Percentiles rank a stretch among this genome's conserved stretches.
Conservation (phyloP, 1,284 basidiomycete genomes). For the Puccinia novopanici region DNA sequence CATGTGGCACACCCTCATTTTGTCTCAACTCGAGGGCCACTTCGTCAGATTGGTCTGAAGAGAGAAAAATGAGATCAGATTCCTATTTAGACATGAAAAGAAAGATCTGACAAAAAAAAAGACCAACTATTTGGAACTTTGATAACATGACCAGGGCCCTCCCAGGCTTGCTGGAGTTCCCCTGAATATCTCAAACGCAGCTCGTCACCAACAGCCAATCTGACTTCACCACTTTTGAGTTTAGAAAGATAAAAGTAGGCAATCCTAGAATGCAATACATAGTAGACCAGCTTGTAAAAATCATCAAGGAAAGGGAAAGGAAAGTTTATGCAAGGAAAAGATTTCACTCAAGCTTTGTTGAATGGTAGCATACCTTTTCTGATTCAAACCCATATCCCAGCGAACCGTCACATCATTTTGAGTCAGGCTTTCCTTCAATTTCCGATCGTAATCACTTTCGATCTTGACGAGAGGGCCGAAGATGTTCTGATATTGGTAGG, state of each 20-base stretch:
- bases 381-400: slow-evolving; percentile 97
- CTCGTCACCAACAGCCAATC: slow-evolving; percentile 95
- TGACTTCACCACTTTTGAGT: slow-evolving; percentile 94
- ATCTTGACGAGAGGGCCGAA: slow-evolving; percentile 98
- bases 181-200: slow-evolving; percentile 85
- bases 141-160: slow-evolving; percentile 95
- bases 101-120: slow-evolving; percentile 12
- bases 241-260: slow-evolving; percentile 97
- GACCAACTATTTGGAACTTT: slow-evolving; percentile 97
- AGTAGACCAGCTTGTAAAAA: slow-evolving; percentile 27
- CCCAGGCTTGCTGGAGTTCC: slow-evolving; percentile 87
- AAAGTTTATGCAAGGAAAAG: too few species aligned
- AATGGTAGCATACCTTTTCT: too few species aligned
- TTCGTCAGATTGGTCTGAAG: slow-evolving; percentile 89
- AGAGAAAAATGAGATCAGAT: slow-evolving; percentile 51
- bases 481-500: slow-evolving; percentile 99
- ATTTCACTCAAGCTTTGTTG: too few species aligned
- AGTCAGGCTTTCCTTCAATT: slow-evolving; percentile 95
- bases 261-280: slow-evolving; percentile 62
- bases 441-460: slow-evolving; percentile 98
- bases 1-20: slow-evolving; percentile 89
- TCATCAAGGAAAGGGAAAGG: neutral
- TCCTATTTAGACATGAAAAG: neutral
- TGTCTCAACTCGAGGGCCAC: slow-evolving; percentile 89
- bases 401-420: slow-evolving; percentile 93